Conservation (phyloP, 2,329 filamentous ascomycete species). For the Talaromyces sp. region DNA sequence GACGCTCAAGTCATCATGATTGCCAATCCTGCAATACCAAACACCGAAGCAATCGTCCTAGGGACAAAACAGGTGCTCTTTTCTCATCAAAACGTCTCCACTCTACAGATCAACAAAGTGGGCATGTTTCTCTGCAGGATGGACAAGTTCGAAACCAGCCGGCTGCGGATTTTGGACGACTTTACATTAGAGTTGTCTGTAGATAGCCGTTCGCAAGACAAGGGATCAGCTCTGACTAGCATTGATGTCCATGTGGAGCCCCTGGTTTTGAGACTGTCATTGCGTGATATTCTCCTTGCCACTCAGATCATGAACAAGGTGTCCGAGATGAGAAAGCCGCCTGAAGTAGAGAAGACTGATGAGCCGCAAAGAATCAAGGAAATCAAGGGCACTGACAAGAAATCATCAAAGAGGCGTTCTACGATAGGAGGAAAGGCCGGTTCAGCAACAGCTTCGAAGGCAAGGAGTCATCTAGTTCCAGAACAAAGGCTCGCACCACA, state of each 20-base stretch:
- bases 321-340: constrained; percentile 70
- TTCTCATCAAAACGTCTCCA: constrained; percentile 89
- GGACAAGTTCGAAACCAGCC: constrained; percentile 91
- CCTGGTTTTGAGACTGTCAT: constrained; percentile 80
- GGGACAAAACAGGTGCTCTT: constrained; percentile 90
- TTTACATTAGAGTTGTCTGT: constrained; percentile 89
- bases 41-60: constrained; percentile 92
- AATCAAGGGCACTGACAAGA: constrained; percentile 33
- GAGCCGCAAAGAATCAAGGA: constrained; percentile 52
- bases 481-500: constrained; percentile 37
- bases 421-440: constrained; percentile 38
- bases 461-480: constrained; percentile 42
- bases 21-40: constrained; percentile 83
- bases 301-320: constrained; percentile 90
- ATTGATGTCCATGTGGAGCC: constrained; percentile 89
- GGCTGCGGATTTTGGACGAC: constrained; percentile 90
- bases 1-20: constrained; percentile 96
- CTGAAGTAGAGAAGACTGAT: constrained; percentile 50
- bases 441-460: constrained; percentile 42
- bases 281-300: constrained; percentile 90
- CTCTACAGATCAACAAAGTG: constrained; percentile 86
- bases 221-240: constrained; percentile 62
- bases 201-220: constrained; percentile 65
- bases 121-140: constrained; percentile 99
- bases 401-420: constrained; percentile 46